Conservation (phyloP, 2,329 filamentous ascomycete species). For the Aspergillus sergii region DNA sequence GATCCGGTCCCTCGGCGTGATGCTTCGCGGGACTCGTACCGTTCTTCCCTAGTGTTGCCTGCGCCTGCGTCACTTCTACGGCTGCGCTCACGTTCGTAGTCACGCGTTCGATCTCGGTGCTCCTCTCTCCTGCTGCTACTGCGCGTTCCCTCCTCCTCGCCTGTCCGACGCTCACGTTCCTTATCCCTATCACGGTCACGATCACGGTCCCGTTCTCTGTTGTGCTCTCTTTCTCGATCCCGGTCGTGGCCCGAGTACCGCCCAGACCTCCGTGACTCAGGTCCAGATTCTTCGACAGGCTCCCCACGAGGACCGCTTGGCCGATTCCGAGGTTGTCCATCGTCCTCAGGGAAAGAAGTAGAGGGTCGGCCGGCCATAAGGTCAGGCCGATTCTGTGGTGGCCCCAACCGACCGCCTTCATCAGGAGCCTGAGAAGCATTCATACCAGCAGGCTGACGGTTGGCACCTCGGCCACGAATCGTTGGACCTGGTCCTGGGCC, state of each 20-base stretch:
- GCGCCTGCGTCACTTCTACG: conserved; percentile 35
- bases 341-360: conserved; percentile 27
- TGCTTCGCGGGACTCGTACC: conserved; percentile 33
- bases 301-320: conserved; percentile 36
- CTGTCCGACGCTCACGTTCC: conserved; percentile 30
- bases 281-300: conserved; percentile 32
- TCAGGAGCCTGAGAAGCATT: conserved; percentile 35
- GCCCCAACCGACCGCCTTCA: conserved; percentile 21
- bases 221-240: conserved; percentile 28
- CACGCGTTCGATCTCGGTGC: conserved; percentile 36
- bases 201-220: conserved; percentile 34
- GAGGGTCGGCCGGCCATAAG: conserved; percentile 34
- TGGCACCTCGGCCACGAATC: conserved; percentile 44
- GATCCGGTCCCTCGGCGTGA: conserved; percentile 34
- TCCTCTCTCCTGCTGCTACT: conserved; percentile 40
- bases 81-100: conserved; percentile 37
- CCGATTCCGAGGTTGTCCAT: conserved; percentile 31
- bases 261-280: conserved; percentile 36
- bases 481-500: conserved; percentile 37
- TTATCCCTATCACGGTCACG: conserved; percentile 27
- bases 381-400: conserved; percentile 33
- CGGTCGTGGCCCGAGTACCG: conserved; percentile 29
- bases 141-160: conserved; percentile 29
- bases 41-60: conserved; percentile 26
- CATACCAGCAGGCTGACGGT: conserved; percentile 34